These are phyloP conservation scores for Microdochium bolleyi DNA, from an alignment of 2,329 filamentous ascomycete genomes.

Conservation along the genomic window DNA sequence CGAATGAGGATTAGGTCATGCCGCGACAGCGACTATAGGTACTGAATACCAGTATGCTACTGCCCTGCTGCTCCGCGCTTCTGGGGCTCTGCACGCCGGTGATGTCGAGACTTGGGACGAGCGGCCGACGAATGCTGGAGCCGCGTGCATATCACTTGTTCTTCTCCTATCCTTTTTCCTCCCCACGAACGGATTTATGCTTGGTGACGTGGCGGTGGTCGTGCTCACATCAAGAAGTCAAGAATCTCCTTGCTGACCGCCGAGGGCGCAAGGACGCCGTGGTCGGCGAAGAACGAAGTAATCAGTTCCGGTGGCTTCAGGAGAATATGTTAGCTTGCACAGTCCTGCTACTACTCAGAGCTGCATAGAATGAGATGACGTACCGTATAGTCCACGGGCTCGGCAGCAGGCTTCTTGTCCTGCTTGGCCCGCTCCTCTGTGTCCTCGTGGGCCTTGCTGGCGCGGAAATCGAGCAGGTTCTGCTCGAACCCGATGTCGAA, in stretches of 20 bases:
- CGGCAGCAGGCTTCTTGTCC: constrained; percentile 4
- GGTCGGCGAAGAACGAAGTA: constrained; percentile 19
- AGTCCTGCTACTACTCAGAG: too few species aligned
- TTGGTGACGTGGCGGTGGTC: constrained; percentile 1
- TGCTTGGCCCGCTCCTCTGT: constrained; percentile 5
- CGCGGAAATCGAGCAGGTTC: constrained; percentile 23
- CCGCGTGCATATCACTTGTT: too few species aligned
- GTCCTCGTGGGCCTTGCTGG: constrained; percentile 6
- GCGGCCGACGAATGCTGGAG: too few species aligned
- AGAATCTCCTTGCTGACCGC: constrained; percentile 21
- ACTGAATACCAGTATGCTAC: too few species aligned
- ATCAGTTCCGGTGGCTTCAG: constrained; percentile 17
- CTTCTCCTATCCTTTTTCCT: background rate
- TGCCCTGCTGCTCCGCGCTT: too few species aligned
- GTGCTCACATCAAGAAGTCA: constrained; percentile 17
- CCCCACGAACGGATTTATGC: background rate
- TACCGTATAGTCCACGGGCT: constrained; percentile 18
- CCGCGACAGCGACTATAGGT: too few species aligned
- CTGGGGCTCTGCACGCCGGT: too few species aligned
- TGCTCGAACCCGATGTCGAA: constrained; percentile 32
- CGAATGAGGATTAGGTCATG: too few species aligned
- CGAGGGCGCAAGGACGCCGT: constrained; percentile 18
- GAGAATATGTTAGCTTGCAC: background rate
- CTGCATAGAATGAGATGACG: too few species aligned
- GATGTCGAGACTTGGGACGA: too few species aligned